Evolutionary conservation across 2,329 filamentous ascomycete species (phyloP).

Genomic region (Tolypocladium album): DNA sequence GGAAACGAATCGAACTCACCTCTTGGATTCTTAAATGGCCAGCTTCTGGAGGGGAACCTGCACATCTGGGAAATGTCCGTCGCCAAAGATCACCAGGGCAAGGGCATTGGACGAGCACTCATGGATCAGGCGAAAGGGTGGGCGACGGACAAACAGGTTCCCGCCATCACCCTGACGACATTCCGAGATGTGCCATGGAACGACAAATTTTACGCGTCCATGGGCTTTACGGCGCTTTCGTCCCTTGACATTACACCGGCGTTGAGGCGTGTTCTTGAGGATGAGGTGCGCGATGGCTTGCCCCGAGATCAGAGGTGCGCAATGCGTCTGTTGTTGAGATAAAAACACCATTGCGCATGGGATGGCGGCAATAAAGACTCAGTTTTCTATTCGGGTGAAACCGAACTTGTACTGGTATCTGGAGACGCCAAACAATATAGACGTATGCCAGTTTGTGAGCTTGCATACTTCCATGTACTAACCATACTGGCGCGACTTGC

Average conservation of each 20-base stretch:
- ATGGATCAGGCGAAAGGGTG: background rate
- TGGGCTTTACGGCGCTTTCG: background rate
- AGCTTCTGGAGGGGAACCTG: slow-evolving; percentile 2
- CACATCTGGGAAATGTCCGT: slow-evolving; percentile 9
- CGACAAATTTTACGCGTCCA: slow-evolving; percentile 3
- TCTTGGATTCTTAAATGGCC: slow-evolving; percentile 6
- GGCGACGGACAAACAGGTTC: background rate
- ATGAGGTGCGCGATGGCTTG: background rate
- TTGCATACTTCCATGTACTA: too few relatives aligned
- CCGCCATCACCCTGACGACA: slow-evolving; percentile 5
- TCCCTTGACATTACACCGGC: background rate
- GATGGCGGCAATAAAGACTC: background rate
- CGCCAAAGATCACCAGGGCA: background rate
- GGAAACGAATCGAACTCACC: background rate
- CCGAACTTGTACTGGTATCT: background rate
- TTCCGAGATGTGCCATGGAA: slow-evolving; percentile 6
- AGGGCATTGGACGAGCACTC: slow-evolving; percentile 4
- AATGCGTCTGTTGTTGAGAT: background rate
- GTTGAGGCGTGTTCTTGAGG: background rate
- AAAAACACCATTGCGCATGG: background rate
- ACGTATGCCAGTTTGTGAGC: too few relatives aligned
- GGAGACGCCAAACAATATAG: too few relatives aligned
- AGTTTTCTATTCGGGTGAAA: background rate
- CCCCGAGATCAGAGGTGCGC: background rate
- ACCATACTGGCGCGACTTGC: too few relatives aligned